Percentiles rank a stretch among this genome's conserved stretches.
Evolutionary conservation across 23 red algal genomes (phyloP).

Genomic region (Cyanidioschyzon merolae): DNA sequence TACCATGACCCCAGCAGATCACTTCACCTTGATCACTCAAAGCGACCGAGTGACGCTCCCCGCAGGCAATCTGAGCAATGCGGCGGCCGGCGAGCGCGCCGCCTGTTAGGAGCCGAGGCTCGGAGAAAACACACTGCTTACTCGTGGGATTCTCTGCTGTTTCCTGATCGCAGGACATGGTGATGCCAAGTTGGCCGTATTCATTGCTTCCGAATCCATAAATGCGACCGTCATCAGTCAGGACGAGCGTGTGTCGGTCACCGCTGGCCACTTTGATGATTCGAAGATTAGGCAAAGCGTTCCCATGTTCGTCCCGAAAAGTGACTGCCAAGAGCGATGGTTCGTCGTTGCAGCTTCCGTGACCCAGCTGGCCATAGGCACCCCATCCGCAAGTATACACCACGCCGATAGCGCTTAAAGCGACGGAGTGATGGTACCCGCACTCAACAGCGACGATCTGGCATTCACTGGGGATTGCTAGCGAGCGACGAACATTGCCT

Average conservation of each 20-base stretch:
- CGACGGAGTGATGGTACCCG: constrained; percentile 82
- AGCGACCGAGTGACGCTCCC: constrained; percentile 84
- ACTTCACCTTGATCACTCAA: constrained; percentile 69
- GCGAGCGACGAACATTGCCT: constrained; percentile 36
- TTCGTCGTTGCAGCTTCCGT: constrained; percentile 52
- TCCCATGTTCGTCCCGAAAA: neutral
- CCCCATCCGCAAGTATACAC: constrained; percentile 97
- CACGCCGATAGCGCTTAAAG: constrained; percentile 44
- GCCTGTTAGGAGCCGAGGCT: constrained; percentile 34
- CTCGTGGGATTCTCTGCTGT: neutral
- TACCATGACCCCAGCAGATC: constrained; percentile 87
- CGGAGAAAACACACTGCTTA: neutral
- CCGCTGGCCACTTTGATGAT: constrained; percentile 54
- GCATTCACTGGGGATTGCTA: constrained; percentile 6
- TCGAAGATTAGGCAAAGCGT: neutral
- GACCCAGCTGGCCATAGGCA: constrained; percentile 87
- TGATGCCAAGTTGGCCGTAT: constrained; percentile 86
- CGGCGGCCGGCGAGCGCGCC: constrained; percentile 43
- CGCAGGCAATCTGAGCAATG: constrained; percentile 47
- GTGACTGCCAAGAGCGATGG: neutral
- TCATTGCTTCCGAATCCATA: constrained; percentile 93
- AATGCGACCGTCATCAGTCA: constrained; percentile 57
- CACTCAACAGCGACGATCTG: constrained; percentile 36
- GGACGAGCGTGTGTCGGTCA: constrained; percentile 71
- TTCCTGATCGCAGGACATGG: neutral